Evolutionary conservation across 2,329 filamentous ascomycete species (phyloP).

Genomic region (Pochonia chlamydosporia): DNA sequence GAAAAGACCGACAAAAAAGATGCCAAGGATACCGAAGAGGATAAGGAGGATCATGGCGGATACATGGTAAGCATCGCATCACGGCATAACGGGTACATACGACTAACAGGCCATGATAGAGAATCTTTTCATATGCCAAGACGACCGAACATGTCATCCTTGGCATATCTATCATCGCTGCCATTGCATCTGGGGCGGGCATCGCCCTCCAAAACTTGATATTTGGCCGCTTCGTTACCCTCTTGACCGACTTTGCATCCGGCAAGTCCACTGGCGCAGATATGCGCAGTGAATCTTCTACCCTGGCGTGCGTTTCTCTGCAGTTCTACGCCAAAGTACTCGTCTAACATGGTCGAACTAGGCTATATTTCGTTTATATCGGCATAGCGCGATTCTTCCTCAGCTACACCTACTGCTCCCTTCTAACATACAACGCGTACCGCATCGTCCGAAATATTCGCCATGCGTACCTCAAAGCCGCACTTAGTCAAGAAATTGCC

Average conservation of each 20-base stretch:
- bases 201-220: conserved; percentile 32
- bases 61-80: conserved; percentile 7
- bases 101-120: too few species aligned
- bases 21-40: neutral
- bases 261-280: conserved; percentile 16
- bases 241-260: conserved; percentile 26
- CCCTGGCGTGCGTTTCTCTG: conserved; percentile 27
- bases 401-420: conserved; percentile 39
- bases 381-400: conserved; percentile 47
- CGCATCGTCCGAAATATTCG: conserved; percentile 43
- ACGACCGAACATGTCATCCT: conserved; percentile 22
- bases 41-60: conserved; percentile 1
- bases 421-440: conserved; percentile 44
- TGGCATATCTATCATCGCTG: conserved; percentile 22
- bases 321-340: too few species aligned
- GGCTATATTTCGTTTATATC: conserved; percentile 53
- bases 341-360: conserved; percentile 31
- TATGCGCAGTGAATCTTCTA: conserved; percentile 22
- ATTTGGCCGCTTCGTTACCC: conserved; percentile 31
- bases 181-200: conserved; percentile 30
- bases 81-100: too few species aligned
- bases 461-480: conserved; percentile 41
- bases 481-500: conserved; percentile 44
- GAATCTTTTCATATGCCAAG: conserved; percentile 25
- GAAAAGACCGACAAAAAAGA: too few species aligned